These are phyloP conservation scores for Phytopythium aichiense DNA, from an alignment of 352 stramenopile genomes.

Conservation along the genomic window DNA sequence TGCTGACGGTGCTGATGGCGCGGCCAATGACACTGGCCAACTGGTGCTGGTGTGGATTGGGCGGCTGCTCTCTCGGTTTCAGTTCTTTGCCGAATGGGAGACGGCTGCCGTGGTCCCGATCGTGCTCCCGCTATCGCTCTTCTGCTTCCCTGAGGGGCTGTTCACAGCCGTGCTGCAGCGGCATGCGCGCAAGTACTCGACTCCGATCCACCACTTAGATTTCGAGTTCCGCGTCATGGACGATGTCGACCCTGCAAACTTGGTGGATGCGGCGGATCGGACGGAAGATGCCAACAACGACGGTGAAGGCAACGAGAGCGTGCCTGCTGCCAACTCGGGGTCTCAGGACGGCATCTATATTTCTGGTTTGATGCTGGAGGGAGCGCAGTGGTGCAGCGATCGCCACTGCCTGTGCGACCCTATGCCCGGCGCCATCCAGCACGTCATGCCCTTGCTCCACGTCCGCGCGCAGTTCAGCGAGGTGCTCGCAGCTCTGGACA, in stretches of 20 bases:
- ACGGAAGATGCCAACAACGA: background rate
- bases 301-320: background rate
- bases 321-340: background rate
- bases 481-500: background rate
- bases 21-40: conserved; percentile 4
- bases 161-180: conserved; percentile 78
- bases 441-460: conserved; percentile 83
- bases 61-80: conserved; percentile 46
- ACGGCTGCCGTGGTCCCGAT: background rate
- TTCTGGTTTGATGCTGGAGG: conserved; percentile 63
- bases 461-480: conserved; percentile 57
- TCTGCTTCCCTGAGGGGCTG: conserved; percentile 72
- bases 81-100: conserved; percentile 60
- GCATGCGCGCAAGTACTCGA: conserved; percentile 55
- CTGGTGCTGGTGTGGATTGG: conserved; percentile 52
- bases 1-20: background rate
- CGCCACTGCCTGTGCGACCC: conserved; percentile 45
- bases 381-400: conserved; percentile 58
- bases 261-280: conserved; percentile 1
- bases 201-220: conserved; percentile 74
- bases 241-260: conserved; percentile 24
- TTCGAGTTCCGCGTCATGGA: conserved; percentile 69
- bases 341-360: conserved; percentile 47
- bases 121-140: conserved; percentile 54
- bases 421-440: conserved; percentile 51